Conservation (phyloP, 1,284 basidiomycete genomes). For the Peniophora sp. region DNA sequence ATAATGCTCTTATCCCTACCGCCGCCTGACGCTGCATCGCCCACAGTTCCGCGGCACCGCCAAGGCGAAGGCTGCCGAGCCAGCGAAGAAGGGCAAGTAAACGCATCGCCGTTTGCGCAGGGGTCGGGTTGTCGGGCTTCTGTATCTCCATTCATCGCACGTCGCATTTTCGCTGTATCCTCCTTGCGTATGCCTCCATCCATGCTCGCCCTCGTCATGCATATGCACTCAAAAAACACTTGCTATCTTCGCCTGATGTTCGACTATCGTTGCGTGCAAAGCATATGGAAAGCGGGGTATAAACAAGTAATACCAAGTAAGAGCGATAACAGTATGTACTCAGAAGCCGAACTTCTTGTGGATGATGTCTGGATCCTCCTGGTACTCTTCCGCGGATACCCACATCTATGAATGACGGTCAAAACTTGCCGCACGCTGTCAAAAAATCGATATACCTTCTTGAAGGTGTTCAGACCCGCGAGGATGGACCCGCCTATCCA, state of each 20-base stretch:
- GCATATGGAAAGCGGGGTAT: conserved; percentile 6
- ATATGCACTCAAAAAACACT: conserved; percentile 27
- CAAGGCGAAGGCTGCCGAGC: conserved; percentile 88
- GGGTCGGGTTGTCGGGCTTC: background rate
- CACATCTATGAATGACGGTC: conserved; percentile 67
- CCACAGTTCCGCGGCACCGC: conserved; percentile 81
- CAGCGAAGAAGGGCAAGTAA: conserved; percentile 83
- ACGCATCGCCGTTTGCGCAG: conserved; percentile 14
- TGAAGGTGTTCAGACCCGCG: conserved; percentile 94
- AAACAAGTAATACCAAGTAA: conserved; percentile 23
- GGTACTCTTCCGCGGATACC: conserved; percentile 99
- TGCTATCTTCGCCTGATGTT: background rate
- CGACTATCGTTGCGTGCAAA: too few species aligned
- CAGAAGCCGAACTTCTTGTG: conserved; percentile 85
- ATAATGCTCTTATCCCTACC: background rate
- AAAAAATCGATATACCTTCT: conserved; percentile 61
- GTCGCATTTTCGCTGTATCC: conserved; percentile 27
- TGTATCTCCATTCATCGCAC: background rate
- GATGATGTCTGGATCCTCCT: conserved; percentile 98
- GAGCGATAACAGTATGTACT: conserved; percentile 14
- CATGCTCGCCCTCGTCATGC: conserved; percentile 25
- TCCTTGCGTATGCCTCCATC: conserved; percentile 29
- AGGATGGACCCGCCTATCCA: conserved; percentile 99
- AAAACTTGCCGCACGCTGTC: conserved; percentile 4
- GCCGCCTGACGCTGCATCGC: conserved; percentile 6